Conservation (phyloP, 306 rosid species). For the Sphenostylis stenocarpa region DNA sequence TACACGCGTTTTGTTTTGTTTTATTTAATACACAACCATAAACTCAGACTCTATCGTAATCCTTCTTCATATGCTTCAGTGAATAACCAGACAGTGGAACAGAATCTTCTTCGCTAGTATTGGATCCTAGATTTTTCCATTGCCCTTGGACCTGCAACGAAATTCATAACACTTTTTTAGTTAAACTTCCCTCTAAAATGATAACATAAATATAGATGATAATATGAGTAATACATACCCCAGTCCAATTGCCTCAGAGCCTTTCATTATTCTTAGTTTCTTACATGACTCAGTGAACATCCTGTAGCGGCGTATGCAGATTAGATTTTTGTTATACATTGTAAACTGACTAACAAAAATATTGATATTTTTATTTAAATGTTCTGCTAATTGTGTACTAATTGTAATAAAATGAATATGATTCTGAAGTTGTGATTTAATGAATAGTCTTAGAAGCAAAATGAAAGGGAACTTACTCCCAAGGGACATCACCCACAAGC, state of each 20-base stretch:
- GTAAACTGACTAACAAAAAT: too few species aligned
- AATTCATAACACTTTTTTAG: not conserved
- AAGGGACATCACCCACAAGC: conserved; percentile 26
- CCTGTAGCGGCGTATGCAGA: too few species aligned
- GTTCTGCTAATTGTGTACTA: too few species aligned
- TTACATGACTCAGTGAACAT: conserved; percentile 35
- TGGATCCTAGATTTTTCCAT: not conserved
- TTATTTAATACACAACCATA: conserved; percentile 11
- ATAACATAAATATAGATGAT: too few species aligned
- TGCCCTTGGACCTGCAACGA: conserved; percentile 6
- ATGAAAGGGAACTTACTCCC: not conserved
- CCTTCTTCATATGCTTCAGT: not conserved
- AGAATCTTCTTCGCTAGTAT: not conserved
- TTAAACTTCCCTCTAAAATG: not conserved
- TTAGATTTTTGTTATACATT: too few species aligned
- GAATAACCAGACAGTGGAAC: not conserved
- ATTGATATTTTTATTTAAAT: too few species aligned
- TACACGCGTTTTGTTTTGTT: not conserved
- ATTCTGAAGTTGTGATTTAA: too few species aligned
- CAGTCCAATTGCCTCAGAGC: conserved; percentile 12
- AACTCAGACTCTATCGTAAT: not conserved
- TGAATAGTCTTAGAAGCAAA: not conserved
- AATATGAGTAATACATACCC: not conserved
- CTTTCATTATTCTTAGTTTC: conserved; percentile 18
- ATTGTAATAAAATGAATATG: too few species aligned